Evolutionary conservation across 2,329 filamentous ascomycete species (phyloP).

Genomic region (Podosphaera xanthii): DNA sequence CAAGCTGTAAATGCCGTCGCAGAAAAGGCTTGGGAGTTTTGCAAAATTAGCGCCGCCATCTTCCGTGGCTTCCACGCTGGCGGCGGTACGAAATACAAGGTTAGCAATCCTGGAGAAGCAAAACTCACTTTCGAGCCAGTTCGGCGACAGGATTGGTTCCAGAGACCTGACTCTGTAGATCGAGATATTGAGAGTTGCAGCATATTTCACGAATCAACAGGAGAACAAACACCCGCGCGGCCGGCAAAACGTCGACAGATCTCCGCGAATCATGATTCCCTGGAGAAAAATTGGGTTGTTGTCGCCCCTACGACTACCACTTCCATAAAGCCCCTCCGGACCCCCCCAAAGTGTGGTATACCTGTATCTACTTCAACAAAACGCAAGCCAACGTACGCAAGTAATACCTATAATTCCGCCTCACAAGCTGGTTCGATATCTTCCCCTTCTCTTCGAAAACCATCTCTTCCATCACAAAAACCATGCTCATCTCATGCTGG

Average conservation of each 20-base stretch:
- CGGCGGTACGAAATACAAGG: slow-evolving; percentile 44
- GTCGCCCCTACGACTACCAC: slow-evolving; percentile 19
- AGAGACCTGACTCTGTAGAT: too few relatives aligned
- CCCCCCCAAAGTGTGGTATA: slow-evolving; percentile 9
- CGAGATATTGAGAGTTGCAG: too few relatives aligned
- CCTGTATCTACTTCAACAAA: slow-evolving; percentile 10
- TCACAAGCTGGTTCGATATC: slow-evolving; percentile 10
- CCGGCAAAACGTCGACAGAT: slow-evolving; percentile 26
- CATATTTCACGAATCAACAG: background rate
- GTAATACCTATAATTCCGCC: slow-evolving; percentile 5
- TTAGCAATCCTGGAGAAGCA: slow-evolving; percentile 2
- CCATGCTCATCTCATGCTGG: slow-evolving; percentile 25
- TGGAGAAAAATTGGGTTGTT: slow-evolving; percentile 50
- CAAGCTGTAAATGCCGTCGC: slow-evolving; percentile 28
- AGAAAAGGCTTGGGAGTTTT: slow-evolving; percentile 70
- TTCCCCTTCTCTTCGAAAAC: slow-evolving; percentile 1
- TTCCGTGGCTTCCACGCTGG: slow-evolving; percentile 78
- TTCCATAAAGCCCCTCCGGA: slow-evolving; percentile 4
- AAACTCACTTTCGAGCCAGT: background rate
- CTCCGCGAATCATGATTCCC: slow-evolving; percentile 22
- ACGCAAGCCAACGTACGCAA: slow-evolving; percentile 3
- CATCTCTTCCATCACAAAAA: slow-evolving; percentile 7
- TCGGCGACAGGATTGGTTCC: background rate
- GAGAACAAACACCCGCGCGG: slow-evolving; percentile 18
- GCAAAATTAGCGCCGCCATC: slow-evolving; percentile 32